phyloP scores from a whole-genome alignment of 2,329 filamentous ascomycete species.

The Diaporthe helianthi region DNA sequence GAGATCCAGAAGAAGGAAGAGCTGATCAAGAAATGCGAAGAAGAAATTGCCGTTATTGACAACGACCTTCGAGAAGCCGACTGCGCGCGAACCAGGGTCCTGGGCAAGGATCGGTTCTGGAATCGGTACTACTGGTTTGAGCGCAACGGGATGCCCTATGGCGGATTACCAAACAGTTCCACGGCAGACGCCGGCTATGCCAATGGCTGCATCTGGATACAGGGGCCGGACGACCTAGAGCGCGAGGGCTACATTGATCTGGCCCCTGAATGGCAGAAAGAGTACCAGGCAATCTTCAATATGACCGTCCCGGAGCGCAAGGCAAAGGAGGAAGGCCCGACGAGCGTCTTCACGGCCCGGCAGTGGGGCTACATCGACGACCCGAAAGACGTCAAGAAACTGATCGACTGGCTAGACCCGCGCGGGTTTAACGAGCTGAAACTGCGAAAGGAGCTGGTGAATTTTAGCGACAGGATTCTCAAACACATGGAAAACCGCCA shows the following conservation, averaged over 20 bases:
- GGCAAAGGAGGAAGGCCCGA: constrained; percentile 81
- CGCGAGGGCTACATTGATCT: constrained; percentile 86
- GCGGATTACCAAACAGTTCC: constrained; percentile 84
- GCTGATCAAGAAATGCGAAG: constrained; percentile 80
- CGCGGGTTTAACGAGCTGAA: constrained; percentile 87
- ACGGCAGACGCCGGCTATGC: constrained; percentile 88
- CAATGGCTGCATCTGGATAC: constrained; percentile 95
- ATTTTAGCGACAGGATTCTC: constrained; percentile 77
- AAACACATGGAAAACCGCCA: constrained; percentile 82
- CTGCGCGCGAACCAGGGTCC: constrained; percentile 84
- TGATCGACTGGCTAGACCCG: constrained; percentile 88
- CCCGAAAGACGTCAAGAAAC: constrained; percentile 75
- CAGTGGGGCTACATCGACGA: constrained; percentile 96
- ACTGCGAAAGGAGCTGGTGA: constrained; percentile 83
- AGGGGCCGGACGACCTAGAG: constrained; percentile 91
- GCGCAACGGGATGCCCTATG: constrained; percentile 96
- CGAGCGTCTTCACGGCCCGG: constrained; percentile 75
- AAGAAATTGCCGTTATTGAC: constrained; percentile 83
- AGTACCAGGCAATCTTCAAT: constrained; percentile 78
- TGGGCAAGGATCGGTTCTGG: constrained; percentile 96
- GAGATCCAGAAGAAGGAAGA: constrained; percentile 90
- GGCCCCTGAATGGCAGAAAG: constrained; percentile 70
- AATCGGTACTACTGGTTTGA: constrained; percentile 99
- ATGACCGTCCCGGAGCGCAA: constrained; percentile 89
- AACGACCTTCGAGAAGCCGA: constrained; percentile 94